Evolutionary conservation across 2,329 filamentous ascomycete species (phyloP), one percentile per base, ranked within the genome.

Genomic region (Aspergillus niger): DNA sequence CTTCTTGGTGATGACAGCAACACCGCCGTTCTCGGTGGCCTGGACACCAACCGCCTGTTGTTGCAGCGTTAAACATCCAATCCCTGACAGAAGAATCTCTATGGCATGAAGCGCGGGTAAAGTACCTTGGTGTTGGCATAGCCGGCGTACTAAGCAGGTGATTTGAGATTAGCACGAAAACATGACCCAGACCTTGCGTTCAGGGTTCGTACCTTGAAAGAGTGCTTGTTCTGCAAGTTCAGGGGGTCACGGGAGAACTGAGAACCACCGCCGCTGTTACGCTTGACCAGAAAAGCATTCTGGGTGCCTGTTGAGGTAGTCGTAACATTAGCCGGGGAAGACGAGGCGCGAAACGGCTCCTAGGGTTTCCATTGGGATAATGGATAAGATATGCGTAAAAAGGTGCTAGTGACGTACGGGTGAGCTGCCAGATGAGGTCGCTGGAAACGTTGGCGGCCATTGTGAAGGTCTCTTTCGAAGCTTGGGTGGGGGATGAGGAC

Each of bases 241-340:
- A 97, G 83, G 74, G 93, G 91, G 79, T 98, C 94, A 73, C 91
- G 90, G 72, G 94, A 98, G 86, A 99, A 92, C 82, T 91, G 90
- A 72, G 90, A 84, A 79, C 91, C 90, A 76, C 91, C 92, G 75
- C 84, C 85, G 73, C 82, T 81, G 78, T 87, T 89, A 83, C 91
- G 90, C 90, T 97, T 97, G 79, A 94, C 91, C 79, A 97, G 89
- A 87, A 85, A 97, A 78, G 91, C 83, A 84, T 96, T 97, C 83
- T 92, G 88, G 84, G 82, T 83, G 83, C 92, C 93, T 97, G 76
- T 69, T 63, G 54, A 64, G 56, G 53, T 57, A 15, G 58, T 36
- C 26, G 17, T 24, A 20, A 36, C 53, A 64, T 69, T 68, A 67
- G 67, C 54, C 55, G 47, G 32, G 11, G 53, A 32, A 41, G 28